Conservation (phyloP, 192 early-diverging fungal genomes). For the Phycomyces blakesleeanus region DNA sequence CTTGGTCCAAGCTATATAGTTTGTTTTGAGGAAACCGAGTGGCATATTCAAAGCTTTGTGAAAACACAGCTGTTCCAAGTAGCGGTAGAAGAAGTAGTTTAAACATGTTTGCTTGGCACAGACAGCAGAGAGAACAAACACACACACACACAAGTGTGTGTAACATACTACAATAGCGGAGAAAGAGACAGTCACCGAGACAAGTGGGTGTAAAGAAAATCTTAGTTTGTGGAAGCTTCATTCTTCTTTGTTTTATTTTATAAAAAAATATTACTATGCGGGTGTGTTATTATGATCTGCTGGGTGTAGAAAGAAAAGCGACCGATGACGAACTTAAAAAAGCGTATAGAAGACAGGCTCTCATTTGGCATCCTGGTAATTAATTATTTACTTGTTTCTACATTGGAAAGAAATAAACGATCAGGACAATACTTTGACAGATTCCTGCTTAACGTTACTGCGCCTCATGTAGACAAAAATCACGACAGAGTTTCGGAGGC, state of each 20-base stretch:
- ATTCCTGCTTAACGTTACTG: neutral
- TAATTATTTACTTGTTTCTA: too few relatives aligned
- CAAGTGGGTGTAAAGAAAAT: too few relatives aligned
- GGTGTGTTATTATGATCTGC: constrained; percentile 88
- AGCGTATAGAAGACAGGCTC: constrained; percentile 74
- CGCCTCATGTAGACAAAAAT: constrained; percentile 73
- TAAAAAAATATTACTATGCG: constrained; percentile 34
- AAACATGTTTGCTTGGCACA: neutral
- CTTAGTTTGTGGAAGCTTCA: too few relatives aligned
- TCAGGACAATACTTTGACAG: neutral
- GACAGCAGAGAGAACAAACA: too few relatives aligned
- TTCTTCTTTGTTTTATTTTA: too few relatives aligned
- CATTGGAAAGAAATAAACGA: neutral
- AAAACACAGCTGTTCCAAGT: neutral
- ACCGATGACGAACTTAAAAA: constrained; percentile 80
- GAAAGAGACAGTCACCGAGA: too few relatives aligned
- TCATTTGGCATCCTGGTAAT: constrained; percentile 76
- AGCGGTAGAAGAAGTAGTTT: neutral
- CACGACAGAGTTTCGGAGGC: constrained; percentile 76
- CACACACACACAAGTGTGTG: too few relatives aligned
- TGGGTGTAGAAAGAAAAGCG: constrained; percentile 75
- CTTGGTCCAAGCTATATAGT: constrained; percentile 20
- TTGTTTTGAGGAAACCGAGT: constrained; percentile 25
- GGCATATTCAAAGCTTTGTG: constrained; percentile 31
- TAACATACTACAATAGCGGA: too few relatives aligned